These are phyloP conservation scores for Cinnamomum micranthum DNA, from an alignment of 164 flowering plant species.

Conservation along the genomic window DNA sequence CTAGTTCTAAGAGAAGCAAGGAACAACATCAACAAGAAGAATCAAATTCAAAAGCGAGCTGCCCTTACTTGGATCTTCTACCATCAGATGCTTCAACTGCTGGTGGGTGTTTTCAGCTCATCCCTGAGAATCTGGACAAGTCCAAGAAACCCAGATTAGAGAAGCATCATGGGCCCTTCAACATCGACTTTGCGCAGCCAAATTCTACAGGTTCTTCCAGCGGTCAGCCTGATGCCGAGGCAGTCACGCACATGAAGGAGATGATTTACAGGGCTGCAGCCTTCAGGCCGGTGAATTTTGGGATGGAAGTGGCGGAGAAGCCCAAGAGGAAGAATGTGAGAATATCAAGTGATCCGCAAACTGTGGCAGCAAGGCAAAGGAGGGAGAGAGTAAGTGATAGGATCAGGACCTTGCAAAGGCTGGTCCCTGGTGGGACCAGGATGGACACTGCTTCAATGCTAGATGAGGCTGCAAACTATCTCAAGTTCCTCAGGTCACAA, in stretches of 20 bases:
- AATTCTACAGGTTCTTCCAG: constrained; percentile 22
- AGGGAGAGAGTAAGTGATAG: constrained; percentile 88
- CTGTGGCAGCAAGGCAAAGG: constrained; percentile 89
- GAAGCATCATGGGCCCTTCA: constrained; percentile 43
- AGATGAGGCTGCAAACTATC: constrained; percentile 94
- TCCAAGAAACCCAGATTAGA: constrained; percentile 44
- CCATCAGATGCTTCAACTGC: constrained; percentile 20
- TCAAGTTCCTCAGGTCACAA: constrained; percentile 81
- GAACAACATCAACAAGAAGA: constrained; percentile 5
- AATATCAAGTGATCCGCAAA: constrained; percentile 90
- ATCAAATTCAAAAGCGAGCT: neutral
- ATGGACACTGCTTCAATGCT: constrained; percentile 99
- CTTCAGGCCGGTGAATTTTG: constrained; percentile 77
- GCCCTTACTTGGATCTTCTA: constrained; percentile 20
- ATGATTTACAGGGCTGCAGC: constrained; percentile 91
- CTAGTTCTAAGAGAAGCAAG: constrained; percentile 17
- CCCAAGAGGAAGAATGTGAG: constrained; percentile 87
- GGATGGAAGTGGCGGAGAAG: constrained; percentile 60
- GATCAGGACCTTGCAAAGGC: constrained; percentile 70
- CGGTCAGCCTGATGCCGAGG: constrained; percentile 72
- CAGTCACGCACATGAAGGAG: constrained; percentile 92
- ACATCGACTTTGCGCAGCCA: constrained; percentile 65
- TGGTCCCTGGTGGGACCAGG: constrained; percentile 89
- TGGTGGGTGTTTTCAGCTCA: constrained; percentile 37
- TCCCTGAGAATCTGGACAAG: constrained; percentile 37